phyloP scores from a whole-genome alignment of 768 basidiomycete species.

The Collybiopsis confluens region DNA sequence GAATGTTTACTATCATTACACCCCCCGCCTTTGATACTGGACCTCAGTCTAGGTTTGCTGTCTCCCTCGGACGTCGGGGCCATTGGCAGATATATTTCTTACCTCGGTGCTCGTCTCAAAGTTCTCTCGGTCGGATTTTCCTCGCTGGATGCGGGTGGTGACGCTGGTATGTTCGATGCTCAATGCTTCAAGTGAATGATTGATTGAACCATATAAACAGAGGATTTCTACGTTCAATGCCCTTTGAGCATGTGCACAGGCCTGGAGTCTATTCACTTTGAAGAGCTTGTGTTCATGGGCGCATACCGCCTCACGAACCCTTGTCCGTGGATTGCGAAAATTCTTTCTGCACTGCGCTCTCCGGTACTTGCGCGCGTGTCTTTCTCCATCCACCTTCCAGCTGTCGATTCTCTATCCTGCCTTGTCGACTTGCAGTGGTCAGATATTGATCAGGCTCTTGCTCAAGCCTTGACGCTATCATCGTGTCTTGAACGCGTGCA shows the following conservation, averaged over 20 bases:
- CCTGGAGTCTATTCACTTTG: background rate
- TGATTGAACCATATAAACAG: background rate
- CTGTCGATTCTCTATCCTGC: background rate
- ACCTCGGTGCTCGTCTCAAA: background rate
- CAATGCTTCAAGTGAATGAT: background rate
- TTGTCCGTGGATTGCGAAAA: conserved; percentile 3
- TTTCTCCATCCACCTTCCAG: conserved; percentile 2
- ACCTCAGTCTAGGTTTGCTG: conserved; percentile 6
- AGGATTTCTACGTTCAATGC: conserved; percentile 5
- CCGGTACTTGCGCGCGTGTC: background rate
- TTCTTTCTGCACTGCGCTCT: background rate
- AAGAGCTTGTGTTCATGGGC: background rate
- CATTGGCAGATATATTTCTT: conserved; percentile 6
- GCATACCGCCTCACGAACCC: background rate
- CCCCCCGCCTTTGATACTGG: conserved; percentile 1
- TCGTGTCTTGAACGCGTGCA: background rate
- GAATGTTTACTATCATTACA: conserved; percentile 4
- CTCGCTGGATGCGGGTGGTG: conserved; percentile 12
- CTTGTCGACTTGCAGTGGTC: background rate
- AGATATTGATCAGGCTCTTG: conserved; percentile 2
- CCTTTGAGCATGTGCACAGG: background rate
- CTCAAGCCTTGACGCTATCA: background rate
- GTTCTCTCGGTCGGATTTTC: conserved; percentile 10
- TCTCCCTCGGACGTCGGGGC: conserved; percentile 8
- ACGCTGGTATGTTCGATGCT: conserved; percentile 5